Percentiles rank a stretch among this genome's conserved stretches.
These are phyloP conservation scores for Saccharomyces uvarum DNA, from an alignment of 1,139 yeast genomes.

Conservation along the genomic window DNA sequence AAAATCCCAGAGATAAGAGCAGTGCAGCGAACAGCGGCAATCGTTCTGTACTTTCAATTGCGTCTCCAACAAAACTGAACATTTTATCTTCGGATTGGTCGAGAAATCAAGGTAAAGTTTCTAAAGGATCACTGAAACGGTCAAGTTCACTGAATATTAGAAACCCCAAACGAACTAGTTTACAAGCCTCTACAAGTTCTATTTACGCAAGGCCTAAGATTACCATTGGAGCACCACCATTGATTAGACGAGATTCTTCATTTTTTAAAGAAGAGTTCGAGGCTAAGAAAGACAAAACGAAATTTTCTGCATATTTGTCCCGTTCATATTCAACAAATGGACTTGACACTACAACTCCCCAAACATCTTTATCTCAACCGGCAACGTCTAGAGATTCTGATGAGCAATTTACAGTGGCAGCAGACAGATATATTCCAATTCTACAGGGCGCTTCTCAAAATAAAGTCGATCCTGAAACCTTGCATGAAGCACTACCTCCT, in stretches of 20 bases:
- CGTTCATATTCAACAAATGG: constrained; percentile 2
- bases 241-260: constrained; percentile 29
- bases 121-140: constrained; percentile 20
- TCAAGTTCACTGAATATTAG: constrained; percentile 19
- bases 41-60: constrained; percentile 31
- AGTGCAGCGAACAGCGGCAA: constrained; percentile 16
- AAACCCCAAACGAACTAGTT: background rate
- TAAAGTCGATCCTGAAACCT: constrained; percentile 22
- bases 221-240: constrained; percentile 22
- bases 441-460: constrained; percentile 37
- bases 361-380: constrained; percentile 2
- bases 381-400: constrained; percentile 1
- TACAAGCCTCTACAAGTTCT: background rate
- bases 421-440: constrained; percentile 48
- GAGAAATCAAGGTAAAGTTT: constrained; percentile 19
- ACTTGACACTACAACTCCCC: background rate
- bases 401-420: constrained; percentile 2
- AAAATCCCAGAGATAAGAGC: background rate
- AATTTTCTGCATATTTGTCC: background rate
- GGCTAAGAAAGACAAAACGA: background rate
- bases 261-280: constrained; percentile 24
- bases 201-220: constrained; percentile 20
- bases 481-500: constrained; percentile 33
- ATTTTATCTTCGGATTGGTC: constrained; percentile 39
- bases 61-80: constrained; percentile 44